Base-by-base conservation (phyloP, 495 filamentous ascomycete species). In the Neurospora discreta region DNA sequence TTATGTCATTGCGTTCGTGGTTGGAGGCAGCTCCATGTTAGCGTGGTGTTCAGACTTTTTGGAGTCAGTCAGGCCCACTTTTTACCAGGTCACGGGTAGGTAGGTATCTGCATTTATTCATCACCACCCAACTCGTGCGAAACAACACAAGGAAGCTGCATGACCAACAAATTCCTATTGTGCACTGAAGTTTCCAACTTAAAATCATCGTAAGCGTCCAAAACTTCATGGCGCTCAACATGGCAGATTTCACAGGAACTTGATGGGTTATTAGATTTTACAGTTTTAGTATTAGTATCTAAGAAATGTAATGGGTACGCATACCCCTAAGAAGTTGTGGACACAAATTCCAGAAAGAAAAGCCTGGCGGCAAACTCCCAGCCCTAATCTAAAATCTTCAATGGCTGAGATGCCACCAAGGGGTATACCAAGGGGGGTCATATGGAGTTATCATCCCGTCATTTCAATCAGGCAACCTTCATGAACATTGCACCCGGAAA, bases 271-370 rank as follows among this genome's bases (percentile, higher is more conserved):
- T 67, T 68, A 73, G 71, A 71, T 76, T 77, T 80, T 79, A 77
- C 77, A 79, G 75, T 80, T 83, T 81, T 81, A 82, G 81, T 78
- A 78, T 78, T 79, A 75, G 72, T 52, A 72, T 77, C 74, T 77
- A 78, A 76, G 71, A 72, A 76, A 75, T 71, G 41, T 71, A 73
- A 43, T 69, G 73, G 74, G 75, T 71, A 58, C 58, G 39, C 73
- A 71, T 78, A 75, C 73, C 73, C 77, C 73, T 71, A 69, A 68
- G 73, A 76, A 74, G 71, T 74, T 75, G 52, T 65, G 52, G 72
- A 71, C 74, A 77, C 74, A 77, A 71, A 71, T 76, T 75, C 71
- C 71, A 81, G 78, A 77, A 82, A 83, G 75, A 80, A 75, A 78
- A 71, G 68, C 71, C 71, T 72, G 71, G 75, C 71, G 52, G 52